These are phyloP conservation scores for Adansonia gregorii DNA, from an alignment of 441 rosid species.

Conservation along the genomic window DNA sequence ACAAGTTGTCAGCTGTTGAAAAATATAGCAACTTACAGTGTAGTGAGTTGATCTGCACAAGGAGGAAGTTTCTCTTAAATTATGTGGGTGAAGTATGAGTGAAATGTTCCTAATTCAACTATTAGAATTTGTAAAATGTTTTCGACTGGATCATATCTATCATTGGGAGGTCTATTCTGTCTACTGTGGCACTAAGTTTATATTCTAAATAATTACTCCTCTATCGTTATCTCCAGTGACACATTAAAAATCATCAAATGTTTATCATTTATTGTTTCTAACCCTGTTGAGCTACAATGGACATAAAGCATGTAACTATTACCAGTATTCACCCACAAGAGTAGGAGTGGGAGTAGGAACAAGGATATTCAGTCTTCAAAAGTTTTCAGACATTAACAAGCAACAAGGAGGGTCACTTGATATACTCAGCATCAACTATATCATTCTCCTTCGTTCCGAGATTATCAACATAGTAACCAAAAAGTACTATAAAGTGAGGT, in stretches of 20 bases:
- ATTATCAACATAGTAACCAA: neutral
- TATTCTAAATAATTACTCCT: constrained; percentile 1
- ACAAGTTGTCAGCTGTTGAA: too few relatives aligned
- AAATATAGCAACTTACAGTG: too few relatives aligned
- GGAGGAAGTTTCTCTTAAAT: constrained; percentile 27
- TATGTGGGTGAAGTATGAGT: constrained; percentile 5
- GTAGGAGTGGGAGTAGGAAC: neutral
- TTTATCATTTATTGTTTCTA: neutral
- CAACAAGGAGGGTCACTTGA: neutral
- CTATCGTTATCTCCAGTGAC: neutral
- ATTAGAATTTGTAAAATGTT: constrained; percentile 18
- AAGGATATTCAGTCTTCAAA: neutral
- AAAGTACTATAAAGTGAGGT: neutral
- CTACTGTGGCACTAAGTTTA: constrained; percentile 6
- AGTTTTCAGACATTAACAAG: neutral
- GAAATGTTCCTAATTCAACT: constrained; percentile 2
- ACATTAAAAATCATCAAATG: neutral
- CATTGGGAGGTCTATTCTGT: neutral
- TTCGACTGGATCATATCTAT: constrained; percentile 1
- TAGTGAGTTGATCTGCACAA: neutral
- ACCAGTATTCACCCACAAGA: neutral
- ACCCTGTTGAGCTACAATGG: neutral
- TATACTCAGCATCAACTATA: neutral
- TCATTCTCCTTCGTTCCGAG: neutral
- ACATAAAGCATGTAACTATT: neutral